Conservation (phyloP, 1,284 basidiomycete species). For the Ceratobasidium sp. region DNA sequence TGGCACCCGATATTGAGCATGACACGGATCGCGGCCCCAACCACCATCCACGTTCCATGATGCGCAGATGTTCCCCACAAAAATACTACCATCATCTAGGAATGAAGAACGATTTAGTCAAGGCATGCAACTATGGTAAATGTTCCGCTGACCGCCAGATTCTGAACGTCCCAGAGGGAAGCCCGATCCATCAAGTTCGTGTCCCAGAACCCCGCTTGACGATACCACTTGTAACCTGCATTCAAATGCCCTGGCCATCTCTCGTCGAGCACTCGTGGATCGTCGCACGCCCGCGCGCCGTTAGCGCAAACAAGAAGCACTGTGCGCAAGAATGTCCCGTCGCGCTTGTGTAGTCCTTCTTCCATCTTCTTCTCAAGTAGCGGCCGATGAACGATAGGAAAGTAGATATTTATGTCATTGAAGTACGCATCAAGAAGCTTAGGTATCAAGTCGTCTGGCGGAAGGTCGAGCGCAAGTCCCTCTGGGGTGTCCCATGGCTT, state of each 20-base stretch:
- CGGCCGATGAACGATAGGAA: slow-evolving; percentile 7
- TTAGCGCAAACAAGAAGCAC: neutral
- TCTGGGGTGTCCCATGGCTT: no score
- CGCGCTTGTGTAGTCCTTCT: no score
- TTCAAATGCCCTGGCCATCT: neutral
- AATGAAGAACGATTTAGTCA: no score
- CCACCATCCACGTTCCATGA: slow-evolving; percentile 1
- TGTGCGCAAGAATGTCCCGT: neutral
- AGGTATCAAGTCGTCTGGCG: no score
- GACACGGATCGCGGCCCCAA: neutral
- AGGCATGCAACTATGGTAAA: no score
- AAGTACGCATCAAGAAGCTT: no score
- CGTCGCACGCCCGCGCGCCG: neutral
- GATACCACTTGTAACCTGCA: neutral
- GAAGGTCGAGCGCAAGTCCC: no score
- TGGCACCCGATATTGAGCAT: neutral
- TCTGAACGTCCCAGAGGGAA: neutral
- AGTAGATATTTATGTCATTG: no score
- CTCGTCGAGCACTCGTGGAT: neutral
- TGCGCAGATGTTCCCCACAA: neutral
- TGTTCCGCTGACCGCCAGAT: neutral
- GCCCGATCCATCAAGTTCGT: neutral
- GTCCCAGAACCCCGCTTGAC: neutral
- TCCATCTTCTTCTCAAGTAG: no score
- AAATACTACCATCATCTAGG: no score